Evolutionary conservation across 2,329 filamentous ascomycete species (phyloP).

Genomic region (Phyllachora maydis): DNA sequence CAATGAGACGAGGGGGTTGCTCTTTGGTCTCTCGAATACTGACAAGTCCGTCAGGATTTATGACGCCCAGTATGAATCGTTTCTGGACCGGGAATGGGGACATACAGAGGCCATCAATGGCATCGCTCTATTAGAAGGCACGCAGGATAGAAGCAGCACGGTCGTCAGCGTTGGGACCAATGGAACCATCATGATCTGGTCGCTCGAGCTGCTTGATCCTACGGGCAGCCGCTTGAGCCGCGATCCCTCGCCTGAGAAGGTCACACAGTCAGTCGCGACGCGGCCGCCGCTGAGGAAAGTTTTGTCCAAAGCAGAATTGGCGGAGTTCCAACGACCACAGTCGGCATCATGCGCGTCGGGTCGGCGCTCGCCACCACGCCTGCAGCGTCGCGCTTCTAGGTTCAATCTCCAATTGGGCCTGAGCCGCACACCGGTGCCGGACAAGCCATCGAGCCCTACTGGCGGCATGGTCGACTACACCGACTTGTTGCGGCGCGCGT

Average conservation of each 20-base stretch:
- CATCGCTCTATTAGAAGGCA: conserved; percentile 49
- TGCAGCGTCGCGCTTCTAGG: conserved; percentile 33
- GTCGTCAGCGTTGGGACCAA: conserved; percentile 61
- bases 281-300: conserved; percentile 67
- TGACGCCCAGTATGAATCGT: conserved; percentile 51
- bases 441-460: conserved; percentile 20
- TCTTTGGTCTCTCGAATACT: conserved; percentile 79
- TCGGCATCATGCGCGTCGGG: conserved; percentile 21
- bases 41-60: conserved; percentile 93
- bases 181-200: conserved; percentile 70
- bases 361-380: conserved; percentile 32
- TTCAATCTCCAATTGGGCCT: too few relatives aligned
- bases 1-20: too few relatives aligned
- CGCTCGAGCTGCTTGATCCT: conserved; percentile 27
- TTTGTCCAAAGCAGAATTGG: conserved; percentile 69
- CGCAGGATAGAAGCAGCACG: conserved; percentile 30
- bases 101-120: conserved; percentile 90
- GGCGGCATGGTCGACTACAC: conserved; percentile 10
- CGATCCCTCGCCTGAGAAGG: conserved; percentile 33
- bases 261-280: conserved; percentile 17
- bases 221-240: conserved; percentile 19
- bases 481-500: conserved; percentile 21
- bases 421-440: conserved; percentile 14
- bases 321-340: conserved; percentile 47
- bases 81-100: conserved; percentile 81